Evolutionary conservation across 164 flowering plant genomes (phyloP).

Genomic region (Chloranthus sessilifolius): DNA sequence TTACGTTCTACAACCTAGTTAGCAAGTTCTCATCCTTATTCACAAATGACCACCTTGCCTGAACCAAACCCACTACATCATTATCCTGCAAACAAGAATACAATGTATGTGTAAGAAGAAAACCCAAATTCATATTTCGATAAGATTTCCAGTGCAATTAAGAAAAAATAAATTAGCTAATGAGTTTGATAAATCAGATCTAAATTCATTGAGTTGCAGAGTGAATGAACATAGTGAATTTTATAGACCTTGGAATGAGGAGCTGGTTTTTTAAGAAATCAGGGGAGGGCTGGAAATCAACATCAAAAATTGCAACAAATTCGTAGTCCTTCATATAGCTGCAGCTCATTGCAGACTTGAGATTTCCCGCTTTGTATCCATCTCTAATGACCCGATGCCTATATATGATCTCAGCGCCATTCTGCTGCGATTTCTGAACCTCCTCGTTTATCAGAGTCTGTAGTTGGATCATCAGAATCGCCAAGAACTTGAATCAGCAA

Average conservation of each 20-base stretch:
- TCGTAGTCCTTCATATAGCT: slow-evolving; percentile 91
- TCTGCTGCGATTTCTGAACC: slow-evolving; percentile 80
- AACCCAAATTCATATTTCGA: background rate
- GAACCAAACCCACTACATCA: slow-evolving; percentile 84
- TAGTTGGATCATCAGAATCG: slow-evolving; percentile 84
- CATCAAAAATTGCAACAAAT: slow-evolving; percentile 91
- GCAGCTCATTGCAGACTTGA: slow-evolving; percentile 94
- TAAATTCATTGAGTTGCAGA: too few species aligned
- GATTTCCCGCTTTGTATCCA: slow-evolving; percentile 97
- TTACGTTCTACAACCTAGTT: slow-evolving; percentile 83
- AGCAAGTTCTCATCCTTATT: slow-evolving; percentile 91
- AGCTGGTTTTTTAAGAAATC: slow-evolving; percentile 71
- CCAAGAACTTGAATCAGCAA: slow-evolving; percentile 80
- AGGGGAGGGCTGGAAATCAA: slow-evolving; percentile 90
- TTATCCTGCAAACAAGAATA: slow-evolving; percentile 48
- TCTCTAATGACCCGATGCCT: slow-evolving; percentile 81
- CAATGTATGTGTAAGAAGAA: background rate
- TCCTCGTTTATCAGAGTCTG: slow-evolving; percentile 82
- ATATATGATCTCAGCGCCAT: slow-evolving; percentile 75
- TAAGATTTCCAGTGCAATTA: background rate
- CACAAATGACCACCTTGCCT: slow-evolving; percentile 99
- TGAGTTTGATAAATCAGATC: too few species aligned
- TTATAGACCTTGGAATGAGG: slow-evolving; percentile 76
- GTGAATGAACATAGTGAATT: too few species aligned
- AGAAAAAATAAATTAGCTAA: background rate